Evolutionary conservation across 352 stramenopile genomes (phyloP), one percentile per base, ranked within the genome.

Genomic region (Pythium sp.): DNA sequence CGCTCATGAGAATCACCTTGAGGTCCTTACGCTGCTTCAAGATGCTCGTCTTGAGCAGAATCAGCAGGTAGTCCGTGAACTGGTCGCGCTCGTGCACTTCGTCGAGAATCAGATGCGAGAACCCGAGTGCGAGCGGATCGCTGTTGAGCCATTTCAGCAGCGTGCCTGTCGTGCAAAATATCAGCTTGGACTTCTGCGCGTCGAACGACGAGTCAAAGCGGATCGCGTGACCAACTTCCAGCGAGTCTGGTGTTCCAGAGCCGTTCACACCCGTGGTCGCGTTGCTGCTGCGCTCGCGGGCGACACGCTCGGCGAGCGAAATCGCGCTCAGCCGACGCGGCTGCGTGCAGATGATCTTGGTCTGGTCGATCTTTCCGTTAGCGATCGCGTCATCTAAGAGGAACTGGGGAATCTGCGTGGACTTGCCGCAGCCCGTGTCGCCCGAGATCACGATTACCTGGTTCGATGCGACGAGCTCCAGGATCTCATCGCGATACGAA

Each of bases 111-210:
- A 99, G 78, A 64, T 98, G 90, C 5, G 90, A 98, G 68, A 96
- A 97, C 18, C 93, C 89, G 2, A 59, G 70, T 0, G 95, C 79
- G 28, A 86, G 73, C 11, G 87, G 81, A 63, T 97, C 93, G 61
- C 76, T 79, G 54, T 86, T 85, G 30, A 96, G 81, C 83, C 84
- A 95, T 58, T 93, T 91, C 1, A 98, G 73, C 41, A 98, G 75
- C 65, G 84, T 93, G n/a, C 87, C 97, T 5, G 97, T 99, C n/a
- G 97, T 99, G 72, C 93, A 98, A 75, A 99, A 99, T 32, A 99
- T 87, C 9, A 99, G 80, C 26, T 97, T 89, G 41, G 96, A 99
- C 43, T 88, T 75, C 30, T 89, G 62, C 7, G 80, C 69, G 56
- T 90, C 86, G 62, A 86, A 86, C 15, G 80, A 85, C 49, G 80